Conservation (phyloP, 2,329 filamentous ascomycete species). For the Pseudogymnoascus sp. region DNA sequence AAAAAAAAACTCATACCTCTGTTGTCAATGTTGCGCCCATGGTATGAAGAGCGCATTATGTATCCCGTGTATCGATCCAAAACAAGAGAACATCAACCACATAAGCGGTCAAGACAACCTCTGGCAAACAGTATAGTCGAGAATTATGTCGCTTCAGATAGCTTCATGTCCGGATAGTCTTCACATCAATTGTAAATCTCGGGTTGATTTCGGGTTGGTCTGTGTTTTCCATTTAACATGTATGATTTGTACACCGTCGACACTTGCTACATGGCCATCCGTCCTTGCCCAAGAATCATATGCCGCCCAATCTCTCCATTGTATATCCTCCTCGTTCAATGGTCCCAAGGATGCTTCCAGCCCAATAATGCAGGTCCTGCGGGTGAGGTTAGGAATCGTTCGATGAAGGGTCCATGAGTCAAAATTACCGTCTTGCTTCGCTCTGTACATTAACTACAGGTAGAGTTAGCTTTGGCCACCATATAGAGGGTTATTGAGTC, state of each 20-base stretch:
- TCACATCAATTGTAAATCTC: not conserved
- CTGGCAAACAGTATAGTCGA: not conserved
- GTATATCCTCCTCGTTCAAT: slow-evolving; percentile 43
- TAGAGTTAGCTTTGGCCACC: slow-evolving; percentile 16
- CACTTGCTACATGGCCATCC: not conserved
- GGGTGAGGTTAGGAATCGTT: not conserved
- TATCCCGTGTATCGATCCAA: not conserved
- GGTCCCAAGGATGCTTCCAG: slow-evolving; percentile 95
- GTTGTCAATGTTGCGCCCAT: not conserved
- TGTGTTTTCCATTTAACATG: slow-evolving; percentile 9
- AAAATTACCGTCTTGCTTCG: slow-evolving; percentile 77
- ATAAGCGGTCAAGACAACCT: not conserved
- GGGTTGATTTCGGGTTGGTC: not conserved
- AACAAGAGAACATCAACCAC: not conserved
- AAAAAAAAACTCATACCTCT: not conserved
- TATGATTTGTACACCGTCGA: slow-evolving; percentile 8
- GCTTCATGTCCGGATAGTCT: not conserved
- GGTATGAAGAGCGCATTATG: not conserved
- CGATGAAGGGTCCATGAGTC: slow-evolving; percentile 11
- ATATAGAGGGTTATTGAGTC: slow-evolving; percentile 28
- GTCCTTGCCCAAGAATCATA: not conserved
- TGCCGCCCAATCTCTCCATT: not conserved
- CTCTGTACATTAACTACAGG: slow-evolving; percentile 83
- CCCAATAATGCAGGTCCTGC: slow-evolving; percentile 70
- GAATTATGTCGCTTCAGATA: not conserved